Conservation (phyloP, 768 basidiomycete species). For the Pholiota conissans region DNA sequence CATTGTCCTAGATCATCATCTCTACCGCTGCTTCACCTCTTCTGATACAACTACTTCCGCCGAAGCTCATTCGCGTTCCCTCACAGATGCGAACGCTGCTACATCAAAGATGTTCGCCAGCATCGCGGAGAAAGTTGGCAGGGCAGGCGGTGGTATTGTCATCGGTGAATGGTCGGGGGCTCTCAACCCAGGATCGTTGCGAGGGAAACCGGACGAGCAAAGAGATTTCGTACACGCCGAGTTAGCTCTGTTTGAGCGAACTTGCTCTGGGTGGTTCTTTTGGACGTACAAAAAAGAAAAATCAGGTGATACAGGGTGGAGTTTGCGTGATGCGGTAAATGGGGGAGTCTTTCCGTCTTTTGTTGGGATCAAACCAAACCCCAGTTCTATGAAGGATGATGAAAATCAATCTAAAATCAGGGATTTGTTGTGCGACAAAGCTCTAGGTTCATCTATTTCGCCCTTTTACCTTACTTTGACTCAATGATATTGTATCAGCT, state of each 20-base stretch:
- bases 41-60: conserved; percentile 56
- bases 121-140: conserved; percentile 32
- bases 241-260: conserved; percentile 59
- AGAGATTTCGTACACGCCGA: conserved; percentile 60
- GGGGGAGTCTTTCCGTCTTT: conserved; percentile 60
- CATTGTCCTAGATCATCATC: conserved; percentile 75
- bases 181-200: conserved; percentile 62
- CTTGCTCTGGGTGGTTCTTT: conserved; percentile 77
- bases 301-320: conserved; percentile 73
- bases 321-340: conserved; percentile 61
- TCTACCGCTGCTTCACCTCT: conserved; percentile 78
- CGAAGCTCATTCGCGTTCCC: conserved; percentile 48
- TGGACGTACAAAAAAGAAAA: conserved; percentile 81
- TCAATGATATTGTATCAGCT: conserved; percentile 19
- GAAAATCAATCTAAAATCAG: conserved; percentile 31
- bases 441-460: background rate
- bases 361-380: conserved; percentile 22
- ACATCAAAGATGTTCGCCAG: conserved; percentile 39
- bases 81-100: conserved; percentile 39
- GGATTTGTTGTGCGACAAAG: conserved; percentile 7
- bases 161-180: conserved; percentile 83
- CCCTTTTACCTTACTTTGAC: too few relatives aligned
- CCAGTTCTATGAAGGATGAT: conserved; percentile 14
- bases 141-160: conserved; percentile 45
- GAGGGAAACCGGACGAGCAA: conserved; percentile 35